Conservation (phyloP, 2,329 filamentous ascomycete species). For the Sporothrix pallida region DNA sequence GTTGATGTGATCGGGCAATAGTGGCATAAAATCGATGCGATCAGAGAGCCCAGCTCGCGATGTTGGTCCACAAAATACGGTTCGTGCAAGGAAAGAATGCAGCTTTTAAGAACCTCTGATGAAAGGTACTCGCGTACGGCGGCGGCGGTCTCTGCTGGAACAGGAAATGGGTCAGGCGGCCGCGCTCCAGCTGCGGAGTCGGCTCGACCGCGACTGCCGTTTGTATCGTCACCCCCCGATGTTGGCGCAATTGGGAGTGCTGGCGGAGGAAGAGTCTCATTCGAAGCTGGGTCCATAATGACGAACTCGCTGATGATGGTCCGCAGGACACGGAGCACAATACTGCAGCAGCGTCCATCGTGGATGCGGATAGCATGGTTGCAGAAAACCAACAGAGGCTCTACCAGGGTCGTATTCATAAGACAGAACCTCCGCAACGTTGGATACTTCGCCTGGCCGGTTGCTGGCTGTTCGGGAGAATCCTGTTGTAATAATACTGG, state of each 20-base stretch:
- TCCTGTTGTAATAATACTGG: constrained; percentile 45
- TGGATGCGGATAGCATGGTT: constrained; percentile 88
- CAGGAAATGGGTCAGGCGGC: constrained; percentile 47
- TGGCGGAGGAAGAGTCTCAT: constrained; percentile 17
- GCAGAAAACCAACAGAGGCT: constrained; percentile 89
- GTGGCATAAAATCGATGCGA: constrained; percentile 80
- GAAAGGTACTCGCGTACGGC: constrained; percentile 89
- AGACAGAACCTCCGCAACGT: constrained; percentile 84
- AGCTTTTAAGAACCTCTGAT: constrained; percentile 85
- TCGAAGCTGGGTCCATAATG: constrained; percentile 20
- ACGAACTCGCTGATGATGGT: constrained; percentile 81
- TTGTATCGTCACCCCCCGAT: constrained; percentile 18
- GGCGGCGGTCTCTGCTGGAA: constrained; percentile 60
- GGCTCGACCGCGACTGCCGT: neutral
- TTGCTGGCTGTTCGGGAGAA: constrained; percentile 42
- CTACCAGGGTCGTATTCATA: constrained; percentile 75
- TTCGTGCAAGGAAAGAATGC: constrained; percentile 88
- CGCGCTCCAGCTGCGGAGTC: constrained; percentile 35
- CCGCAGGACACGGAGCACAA: constrained; percentile 84
- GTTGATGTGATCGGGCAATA: constrained; percentile 74
- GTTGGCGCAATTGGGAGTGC: constrained; percentile 25
- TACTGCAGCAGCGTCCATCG: constrained; percentile 85
- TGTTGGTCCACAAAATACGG: constrained; percentile 97
- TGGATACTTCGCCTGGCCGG: constrained; percentile 50
- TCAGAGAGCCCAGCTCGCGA: constrained; percentile 85